A percentile compares a stretch with the other conserved stretches of the same genome.
Evolutionary conservation across 768 basidiomycete genomes (phyloP).

Genomic region (Rhodotorula graminis): DNA sequence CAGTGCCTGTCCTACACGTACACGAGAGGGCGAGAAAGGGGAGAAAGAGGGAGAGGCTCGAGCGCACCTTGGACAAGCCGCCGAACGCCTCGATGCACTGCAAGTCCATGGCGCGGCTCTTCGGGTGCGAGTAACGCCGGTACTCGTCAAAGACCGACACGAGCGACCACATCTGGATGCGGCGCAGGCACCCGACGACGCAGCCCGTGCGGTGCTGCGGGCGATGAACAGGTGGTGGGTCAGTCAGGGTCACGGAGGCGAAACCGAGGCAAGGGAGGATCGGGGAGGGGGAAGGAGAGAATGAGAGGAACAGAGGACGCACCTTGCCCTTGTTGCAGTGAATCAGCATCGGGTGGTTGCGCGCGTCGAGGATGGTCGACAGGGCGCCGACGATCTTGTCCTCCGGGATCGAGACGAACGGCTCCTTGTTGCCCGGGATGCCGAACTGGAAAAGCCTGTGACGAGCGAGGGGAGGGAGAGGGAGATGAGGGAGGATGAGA

Average conservation of each 20-base stretch:
- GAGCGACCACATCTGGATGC: constrained; percentile 48
- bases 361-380: constrained; percentile 46
- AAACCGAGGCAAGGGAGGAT: too few species aligned
- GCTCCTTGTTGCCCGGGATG: constrained; percentile 49
- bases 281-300: too few species aligned
- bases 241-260: too few species aligned
- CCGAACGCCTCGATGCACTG: constrained; percentile 49
- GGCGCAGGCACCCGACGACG: constrained; percentile 49
- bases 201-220: constrained; percentile 50
- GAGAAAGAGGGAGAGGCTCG: too few species aligned
- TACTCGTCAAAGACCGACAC: constrained; percentile 45
- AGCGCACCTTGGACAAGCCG: constrained; percentile 11
- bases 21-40: background rate
- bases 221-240: too few species aligned
- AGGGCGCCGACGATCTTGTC: constrained; percentile 49
- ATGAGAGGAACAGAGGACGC: constrained; percentile 13
- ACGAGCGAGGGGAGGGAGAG: too few species aligned
- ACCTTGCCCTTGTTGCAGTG: constrained; percentile 53
- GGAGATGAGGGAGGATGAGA: too few species aligned
- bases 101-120: constrained; percentile 49
- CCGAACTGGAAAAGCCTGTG: constrained; percentile 47
- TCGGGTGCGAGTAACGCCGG: constrained; percentile 47
- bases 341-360: constrained; percentile 49
- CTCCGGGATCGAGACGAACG: constrained; percentile 44
- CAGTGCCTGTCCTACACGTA: background rate